phyloP scores from a whole-genome alignment of 345 rosid genomes.

The Mallotus nudiflorus region DNA sequence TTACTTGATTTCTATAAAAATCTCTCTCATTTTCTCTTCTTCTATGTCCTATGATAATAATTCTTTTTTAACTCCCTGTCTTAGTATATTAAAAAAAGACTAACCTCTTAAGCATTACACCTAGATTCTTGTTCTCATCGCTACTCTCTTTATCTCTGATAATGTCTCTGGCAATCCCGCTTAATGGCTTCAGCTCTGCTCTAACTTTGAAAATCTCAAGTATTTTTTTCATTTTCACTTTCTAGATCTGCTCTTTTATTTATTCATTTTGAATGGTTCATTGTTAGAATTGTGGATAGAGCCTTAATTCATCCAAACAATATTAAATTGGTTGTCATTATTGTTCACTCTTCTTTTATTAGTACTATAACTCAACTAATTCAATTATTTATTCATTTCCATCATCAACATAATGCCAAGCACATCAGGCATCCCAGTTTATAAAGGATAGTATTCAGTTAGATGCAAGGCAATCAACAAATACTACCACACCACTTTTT shows the following conservation, averaged over 20 bases:
- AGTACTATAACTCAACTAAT: slow-evolving; percentile 28
- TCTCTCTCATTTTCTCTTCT: slow-evolving; percentile 45
- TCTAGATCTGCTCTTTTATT: background rate
- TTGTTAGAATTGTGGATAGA: slow-evolving; percentile 30
- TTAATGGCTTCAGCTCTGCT: slow-evolving; percentile 92
- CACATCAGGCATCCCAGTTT: too few species aligned
- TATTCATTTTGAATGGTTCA: background rate
- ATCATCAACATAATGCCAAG: too few species aligned
- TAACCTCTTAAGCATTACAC: slow-evolving; percentile 91
- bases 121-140: slow-evolving; percentile 69
- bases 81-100: slow-evolving; percentile 61
- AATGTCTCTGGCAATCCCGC: slow-evolving; percentile 83
- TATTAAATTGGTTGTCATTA: slow-evolving; percentile 60
- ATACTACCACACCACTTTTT: too few species aligned
- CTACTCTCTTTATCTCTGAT: slow-evolving; percentile 60
- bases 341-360: slow-evolving; percentile 58
- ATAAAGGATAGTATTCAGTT: too few species aligned
- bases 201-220: slow-evolving; percentile 78
- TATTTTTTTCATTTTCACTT: slow-evolving; percentile 13
- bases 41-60: slow-evolving; percentile 23
- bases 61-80: slow-evolving; percentile 18
- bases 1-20: slow-evolving; percentile 71
- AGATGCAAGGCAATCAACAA: too few species aligned
- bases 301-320: slow-evolving; percentile 65
- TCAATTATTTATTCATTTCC: background rate